Base-by-base conservation (phyloP, 1,284 basidiomycete genomes). In the Pseudozyma pruni region DNA sequence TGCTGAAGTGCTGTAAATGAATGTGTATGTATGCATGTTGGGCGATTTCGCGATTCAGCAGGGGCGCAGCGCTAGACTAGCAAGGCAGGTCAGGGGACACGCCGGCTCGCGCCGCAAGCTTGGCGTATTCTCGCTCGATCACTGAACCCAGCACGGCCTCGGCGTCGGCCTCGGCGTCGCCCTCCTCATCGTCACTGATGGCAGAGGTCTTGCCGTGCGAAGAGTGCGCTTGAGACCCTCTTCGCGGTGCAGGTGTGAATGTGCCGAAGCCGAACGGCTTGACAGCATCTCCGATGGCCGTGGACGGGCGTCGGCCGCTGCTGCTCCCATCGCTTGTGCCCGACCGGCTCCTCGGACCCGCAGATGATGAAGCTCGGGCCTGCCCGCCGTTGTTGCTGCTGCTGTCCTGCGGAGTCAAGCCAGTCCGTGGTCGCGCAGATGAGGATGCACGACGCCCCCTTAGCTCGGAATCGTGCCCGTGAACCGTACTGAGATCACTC, bases 211-310 rank as follows among this genome's bases (percentile, higher is more conserved):
- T 10, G 2, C 37, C 48, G 5, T 39, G 43, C 39, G 34, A n/a
- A 16, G 45, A 29, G 6, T 37, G 32, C 13, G 57, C 35, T 5
- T 37, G 41, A 13, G 57, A 56, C 10, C 51, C 38, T 42, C 56
- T 22, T 13, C 39, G 52, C 11, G 47, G 34, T 1, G 45, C 38
- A 4, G 45, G 33, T 14, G 22, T 8, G 2, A 50, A 37, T 16
- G 54, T 20, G n/a, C 57, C 62, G 32, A 40, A 53, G 13, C 68
- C 68, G 33, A 72, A 72, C 1, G 68, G 68, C 29, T 62, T 66
- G 14, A 72, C 62, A 22, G 53, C 53, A 11, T 59, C 67, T 16
- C 62, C 68, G 2, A 44, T 43, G 5, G 62, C 53, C 10, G 68
- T 68, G 6, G 52, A 61, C 2, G 64, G 64, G n/a, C 63, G 56